Base-by-base conservation (phyloP, 257 asterid species). In the Nicotiana noctiflora region DNA sequence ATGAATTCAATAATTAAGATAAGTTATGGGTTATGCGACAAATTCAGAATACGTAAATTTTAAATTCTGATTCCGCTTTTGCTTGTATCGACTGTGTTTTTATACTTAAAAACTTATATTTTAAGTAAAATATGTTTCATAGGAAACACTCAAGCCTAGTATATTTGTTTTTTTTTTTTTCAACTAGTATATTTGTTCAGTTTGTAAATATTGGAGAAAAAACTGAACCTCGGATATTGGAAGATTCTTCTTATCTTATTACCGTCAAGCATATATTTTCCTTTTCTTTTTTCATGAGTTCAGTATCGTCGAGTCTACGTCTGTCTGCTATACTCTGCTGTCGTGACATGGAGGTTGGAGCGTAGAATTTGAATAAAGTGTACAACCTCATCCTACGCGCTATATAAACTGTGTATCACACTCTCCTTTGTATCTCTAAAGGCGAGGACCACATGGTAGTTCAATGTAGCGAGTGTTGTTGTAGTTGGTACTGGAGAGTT, bases 301-400 rank as follows among this genome's bases (percentile, higher is more conserved):
- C 66, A 40, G 88, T 62, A 75, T 56, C 92, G 93, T 91, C 75
- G 76, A 53, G 92, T 87, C 91, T 88, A 87, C 92, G 92, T 90
- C 89, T 68, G 87, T 63, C 87, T 88, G 96, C 87, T 87, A 80
- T 34, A 72, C 64, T 81, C 81, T 83, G 75, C 82, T 87, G 88
- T 87, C 92, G 74, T 79, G 85, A 84, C 23, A 84, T 83, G 84
- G 85, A 70, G 57, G 62, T 46, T 49, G 84, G 89, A 88, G 84
- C 89, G 85, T 77, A 79, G 66, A 62, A 83, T 86, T 88, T 34
- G 68, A 77, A 21, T 56, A 4, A 17, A 2, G n/a, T 1, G 6
- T n/a, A 31, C 18, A 11, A 17, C 7, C 0, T 8, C 2, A 34
- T 65, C 10, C 21, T 34, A 46, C 83, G 79, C 81, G 27, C 70